Percentiles rank a stretch among this genome's conserved stretches.
Conservation (phyloP, 2,329 filamentous ascomycete species). For the Dothidotthia symphoricarpi region DNA sequence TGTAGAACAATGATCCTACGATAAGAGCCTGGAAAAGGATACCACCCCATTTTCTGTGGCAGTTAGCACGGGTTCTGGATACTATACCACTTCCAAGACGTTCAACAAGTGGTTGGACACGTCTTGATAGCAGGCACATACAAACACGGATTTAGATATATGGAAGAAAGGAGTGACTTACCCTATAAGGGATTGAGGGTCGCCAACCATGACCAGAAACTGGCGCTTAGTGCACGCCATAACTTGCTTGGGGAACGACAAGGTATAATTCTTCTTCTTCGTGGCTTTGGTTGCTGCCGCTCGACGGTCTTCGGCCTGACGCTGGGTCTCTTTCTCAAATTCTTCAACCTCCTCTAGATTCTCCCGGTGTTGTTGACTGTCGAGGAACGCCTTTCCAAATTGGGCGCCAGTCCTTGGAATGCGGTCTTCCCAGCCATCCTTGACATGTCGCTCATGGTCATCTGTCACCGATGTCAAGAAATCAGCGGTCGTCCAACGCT, state of each 20-base stretch:
- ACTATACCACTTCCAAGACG: too few species aligned
- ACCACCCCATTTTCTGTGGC: slow-evolving; percentile 42
- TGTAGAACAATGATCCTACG: slow-evolving; percentile 51
- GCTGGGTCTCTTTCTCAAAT: slow-evolving; percentile 37
- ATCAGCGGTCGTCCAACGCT: slow-evolving; percentile 67
- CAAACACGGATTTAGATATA: neutral
- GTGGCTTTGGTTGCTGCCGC: slow-evolving; percentile 37
- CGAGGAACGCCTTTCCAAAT: slow-evolving; percentile 49
- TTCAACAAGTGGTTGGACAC: neutral
- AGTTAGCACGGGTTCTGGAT: neutral
- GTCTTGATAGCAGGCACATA: neutral
- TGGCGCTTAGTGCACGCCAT: slow-evolving; percentile 42
- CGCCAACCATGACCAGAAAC: slow-evolving; percentile 56
- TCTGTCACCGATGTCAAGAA: slow-evolving; percentile 72
- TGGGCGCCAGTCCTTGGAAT: slow-evolving; percentile 57
- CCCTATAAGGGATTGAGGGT: slow-evolving; percentile 50
- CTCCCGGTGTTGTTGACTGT: slow-evolving; percentile 38
- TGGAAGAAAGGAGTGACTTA: slow-evolving; percentile 36
- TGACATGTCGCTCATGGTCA: slow-evolving; percentile 57
- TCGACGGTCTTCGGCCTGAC: slow-evolving; percentile 32
- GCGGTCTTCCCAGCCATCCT: slow-evolving; percentile 57
- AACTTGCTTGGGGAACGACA: slow-evolving; percentile 43
- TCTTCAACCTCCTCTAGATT: slow-evolving; percentile 44
- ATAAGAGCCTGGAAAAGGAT: slow-evolving; percentile 44
- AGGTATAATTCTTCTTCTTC: slow-evolving; percentile 44